These are phyloP conservation scores for Globisporangium carolinianum DNA, from an alignment of 352 stramenopile species.

Conservation along the genomic window DNA sequence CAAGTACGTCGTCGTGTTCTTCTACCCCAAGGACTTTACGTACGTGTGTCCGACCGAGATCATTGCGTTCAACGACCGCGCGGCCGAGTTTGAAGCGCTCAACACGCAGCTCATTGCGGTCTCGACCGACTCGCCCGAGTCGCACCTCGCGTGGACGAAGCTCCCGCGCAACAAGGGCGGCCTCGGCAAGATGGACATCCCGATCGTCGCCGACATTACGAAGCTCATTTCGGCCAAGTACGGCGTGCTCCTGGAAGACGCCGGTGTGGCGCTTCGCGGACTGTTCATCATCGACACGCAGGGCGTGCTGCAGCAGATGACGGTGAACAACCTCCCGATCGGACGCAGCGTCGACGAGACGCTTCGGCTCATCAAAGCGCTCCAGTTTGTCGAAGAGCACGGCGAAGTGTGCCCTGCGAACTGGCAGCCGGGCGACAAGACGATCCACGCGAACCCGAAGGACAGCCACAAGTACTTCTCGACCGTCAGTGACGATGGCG, in stretches of 20 bases:
- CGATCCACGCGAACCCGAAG: conserved; percentile 83
- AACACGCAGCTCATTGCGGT: conserved; percentile 86
- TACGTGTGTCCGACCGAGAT: conserved; percentile 90
- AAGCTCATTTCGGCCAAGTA: conserved; percentile 91
- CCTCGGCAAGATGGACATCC: conserved; percentile 90
- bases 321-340: conserved; percentile 91
- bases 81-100: conserved; percentile 73
- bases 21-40: conserved; percentile 90
- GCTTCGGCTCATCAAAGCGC: conserved; percentile 87
- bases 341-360: conserved; percentile 91
- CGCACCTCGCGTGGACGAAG: conserved; percentile 87
- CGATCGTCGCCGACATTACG: conserved; percentile 90
- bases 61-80: conserved; percentile 86
- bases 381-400: conserved; percentile 91
- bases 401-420: conserved; percentile 91
- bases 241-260: conserved; percentile 83
- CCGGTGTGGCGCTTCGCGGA: conserved; percentile 81
- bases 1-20: conserved; percentile 89
- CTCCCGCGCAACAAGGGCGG: conserved; percentile 87
- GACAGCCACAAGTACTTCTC: conserved; percentile 82
- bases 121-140: conserved; percentile 88
- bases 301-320: conserved; percentile 82
- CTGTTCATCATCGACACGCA: conserved; percentile 93
- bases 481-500: conserved; percentile 27
- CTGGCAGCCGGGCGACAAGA: conserved; percentile 89